Evolutionary conservation across 2,329 filamentous ascomycete species (phyloP).

Genomic region (Sarocladium strictum): DNA sequence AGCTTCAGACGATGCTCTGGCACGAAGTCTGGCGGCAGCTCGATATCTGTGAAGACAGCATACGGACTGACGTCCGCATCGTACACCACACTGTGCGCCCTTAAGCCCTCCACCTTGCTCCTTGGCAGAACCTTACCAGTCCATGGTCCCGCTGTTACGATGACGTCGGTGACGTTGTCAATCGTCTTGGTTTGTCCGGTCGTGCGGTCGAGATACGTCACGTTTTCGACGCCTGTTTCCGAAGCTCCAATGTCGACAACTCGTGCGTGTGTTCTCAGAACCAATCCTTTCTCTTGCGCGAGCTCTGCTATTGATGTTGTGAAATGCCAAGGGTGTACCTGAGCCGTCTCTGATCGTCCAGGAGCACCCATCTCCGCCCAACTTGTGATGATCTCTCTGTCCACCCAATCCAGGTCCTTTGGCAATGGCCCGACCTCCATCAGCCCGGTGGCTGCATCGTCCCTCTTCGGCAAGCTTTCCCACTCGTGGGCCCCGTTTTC

Average conservation of each 20-base stretch:
- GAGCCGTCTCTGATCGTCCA: slow-evolving; percentile 71
- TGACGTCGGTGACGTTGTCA: slow-evolving; percentile 43
- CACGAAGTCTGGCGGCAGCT: slow-evolving; percentile 60
- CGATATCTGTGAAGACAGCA: slow-evolving; percentile 82
- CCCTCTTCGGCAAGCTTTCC: slow-evolving; percentile 58
- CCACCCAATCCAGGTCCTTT: slow-evolving; percentile 78
- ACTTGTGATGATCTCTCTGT: slow-evolving; percentile 54
- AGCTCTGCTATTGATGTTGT: slow-evolving; percentile 77
- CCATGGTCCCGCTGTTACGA: slow-evolving; percentile 58
- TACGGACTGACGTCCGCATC: slow-evolving; percentile 62
- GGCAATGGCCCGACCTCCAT: slow-evolving; percentile 60
- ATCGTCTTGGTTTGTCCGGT: slow-evolving; percentile 30
- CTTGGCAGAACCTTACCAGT: slow-evolving; percentile 52
- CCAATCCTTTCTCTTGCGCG: slow-evolving; percentile 62
- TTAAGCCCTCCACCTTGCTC: slow-evolving; percentile 50
- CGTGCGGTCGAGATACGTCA: slow-evolving; percentile 53
- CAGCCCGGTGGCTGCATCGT: slow-evolving; percentile 39
- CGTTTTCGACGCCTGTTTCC: slow-evolving; percentile 47
- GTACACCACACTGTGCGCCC: slow-evolving; percentile 62
- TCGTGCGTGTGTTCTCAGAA: slow-evolving; percentile 58
- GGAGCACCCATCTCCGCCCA: slow-evolving; percentile 77
- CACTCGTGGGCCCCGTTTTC: slow-evolving; percentile 37
- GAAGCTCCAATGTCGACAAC: slow-evolving; percentile 62
- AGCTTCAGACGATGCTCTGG: slow-evolving; percentile 40
- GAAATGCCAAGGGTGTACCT: slow-evolving; percentile 90